Conservation (phyloP, 2,329 filamentous ascomycete species). For the Apiospora hydei region DNA sequence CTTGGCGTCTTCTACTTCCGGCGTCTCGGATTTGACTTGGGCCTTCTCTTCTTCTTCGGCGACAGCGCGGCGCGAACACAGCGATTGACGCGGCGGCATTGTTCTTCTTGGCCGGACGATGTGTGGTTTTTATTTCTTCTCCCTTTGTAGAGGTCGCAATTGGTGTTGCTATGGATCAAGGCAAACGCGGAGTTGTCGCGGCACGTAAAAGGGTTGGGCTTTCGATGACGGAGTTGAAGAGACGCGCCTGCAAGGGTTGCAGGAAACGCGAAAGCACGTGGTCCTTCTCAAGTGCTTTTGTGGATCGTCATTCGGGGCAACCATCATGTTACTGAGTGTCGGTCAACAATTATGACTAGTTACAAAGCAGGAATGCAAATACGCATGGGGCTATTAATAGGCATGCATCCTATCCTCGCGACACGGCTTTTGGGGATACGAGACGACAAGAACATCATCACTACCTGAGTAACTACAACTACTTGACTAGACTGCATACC, state of each 20-base stretch:
- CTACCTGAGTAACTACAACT: neutral
- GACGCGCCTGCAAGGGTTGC: neutral
- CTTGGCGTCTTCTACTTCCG: constrained; percentile 32
- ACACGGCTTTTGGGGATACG: neutral
- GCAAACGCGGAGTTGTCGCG: neutral
- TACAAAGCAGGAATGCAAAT: neutral
- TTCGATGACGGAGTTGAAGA: neutral
- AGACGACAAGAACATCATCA: neutral
- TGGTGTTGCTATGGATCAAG: neutral
- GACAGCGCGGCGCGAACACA: constrained; percentile 25
- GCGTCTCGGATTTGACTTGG: constrained; percentile 31
- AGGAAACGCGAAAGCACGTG: neutral
- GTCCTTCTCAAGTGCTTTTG: neutral
- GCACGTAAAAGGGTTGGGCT: neutral
- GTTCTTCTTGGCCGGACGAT: too few species aligned
- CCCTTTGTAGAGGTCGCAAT: neutral
- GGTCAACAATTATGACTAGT: neutral
- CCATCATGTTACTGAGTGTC: neutral
- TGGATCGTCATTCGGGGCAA: neutral
- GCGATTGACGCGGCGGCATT: constrained; percentile 27
- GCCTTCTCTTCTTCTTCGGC: constrained; percentile 11
- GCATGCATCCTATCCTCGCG: neutral
- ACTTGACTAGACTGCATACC: neutral
- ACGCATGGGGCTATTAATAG: neutral
- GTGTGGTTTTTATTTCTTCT: too few species aligned